These are phyloP conservation scores for Schizophyllum commune DNA, from an alignment of 1,284 basidiomycete genomes.

Conservation along the genomic window DNA sequence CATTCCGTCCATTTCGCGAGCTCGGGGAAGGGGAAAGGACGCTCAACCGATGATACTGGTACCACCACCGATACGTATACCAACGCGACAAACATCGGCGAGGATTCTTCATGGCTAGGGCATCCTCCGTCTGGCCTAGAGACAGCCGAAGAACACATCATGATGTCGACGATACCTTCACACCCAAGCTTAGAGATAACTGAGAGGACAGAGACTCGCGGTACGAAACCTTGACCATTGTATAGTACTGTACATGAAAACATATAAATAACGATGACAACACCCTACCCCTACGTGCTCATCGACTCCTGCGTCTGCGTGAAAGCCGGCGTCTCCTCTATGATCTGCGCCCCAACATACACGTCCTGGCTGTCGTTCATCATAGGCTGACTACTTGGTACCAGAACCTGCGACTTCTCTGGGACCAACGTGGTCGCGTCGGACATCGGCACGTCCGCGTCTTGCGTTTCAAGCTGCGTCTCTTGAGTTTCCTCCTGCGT, in stretches of 20 bases:
- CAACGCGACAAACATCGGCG: too few relatives aligned
- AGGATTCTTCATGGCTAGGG: too few relatives aligned
- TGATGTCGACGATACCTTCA: too few relatives aligned
- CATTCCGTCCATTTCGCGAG: background rate
- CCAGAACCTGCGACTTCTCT: conserved; percentile 10
- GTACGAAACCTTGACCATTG: too few relatives aligned
- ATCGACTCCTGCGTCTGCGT: background rate
- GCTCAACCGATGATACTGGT: background rate
- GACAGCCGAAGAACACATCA: too few relatives aligned
- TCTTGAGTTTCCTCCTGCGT: background rate
- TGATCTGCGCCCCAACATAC: background rate
- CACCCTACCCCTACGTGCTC: too few relatives aligned
- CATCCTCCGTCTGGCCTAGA: too few relatives aligned
- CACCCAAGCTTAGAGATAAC: too few relatives aligned
- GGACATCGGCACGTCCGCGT: conserved; percentile 9
- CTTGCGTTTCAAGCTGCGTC: background rate
- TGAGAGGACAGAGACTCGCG: too few relatives aligned
- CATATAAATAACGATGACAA: too few relatives aligned
- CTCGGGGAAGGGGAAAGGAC: background rate
- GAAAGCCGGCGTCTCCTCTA: background rate
- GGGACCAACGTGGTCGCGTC: conserved; percentile 9
- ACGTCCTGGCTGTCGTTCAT: background rate
- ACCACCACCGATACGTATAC: background rate
- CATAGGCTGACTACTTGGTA: background rate
- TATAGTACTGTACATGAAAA: too few relatives aligned